Base-by-base conservation (phyloP, 306 rosid species). In the Quercus suber region DNA sequence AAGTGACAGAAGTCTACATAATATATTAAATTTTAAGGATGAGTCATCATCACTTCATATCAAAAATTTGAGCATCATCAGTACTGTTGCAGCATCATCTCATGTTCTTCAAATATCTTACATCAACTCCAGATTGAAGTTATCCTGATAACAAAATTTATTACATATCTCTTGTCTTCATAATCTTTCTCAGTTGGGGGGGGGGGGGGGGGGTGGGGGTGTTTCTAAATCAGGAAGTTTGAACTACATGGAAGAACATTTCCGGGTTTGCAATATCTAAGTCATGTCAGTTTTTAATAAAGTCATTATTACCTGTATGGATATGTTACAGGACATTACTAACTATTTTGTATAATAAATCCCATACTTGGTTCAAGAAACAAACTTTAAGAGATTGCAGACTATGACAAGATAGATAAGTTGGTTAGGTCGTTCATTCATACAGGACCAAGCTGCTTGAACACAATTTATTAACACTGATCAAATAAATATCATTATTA, bases 401-500 rank as follows among this genome's bases (percentile, higher is more conserved):
- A 70, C 14, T 12, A 63, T 43, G 35, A 69, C 28, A 76, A 69
- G 61, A 80, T 59, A 55, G 19, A 59, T 69, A 61, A 72, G 64
- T 30, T 25, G 15, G 15, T 41, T 21, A 57, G 19, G 70, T 41
- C n/a, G 13, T 27, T 25, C 59, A 31, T 15, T 25, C 27, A 25
- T 0, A 76, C 17, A 15, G 70, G 10, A 61, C 25, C 41, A 28
- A 9, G 27, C 52, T 25, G 76, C 53, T 71, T 52, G 51, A 11
- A 71, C 72, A 20, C 27, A 71, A 8, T 61, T 61, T 43, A 55
- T 23, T 28, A 69, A 21, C 68, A 35, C 55, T 52, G 41, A 73
- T 52, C 41, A 20, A 35, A 73, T 30, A 79, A 31, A 76, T 57
- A 65, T 61, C 73, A 61, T 35, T 59, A 72, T 45, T 74, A 68